phyloP scores from a whole-genome alignment of 192 early-diverging fungal genomes.

The Rhizoclosmatium sp. region DNA sequence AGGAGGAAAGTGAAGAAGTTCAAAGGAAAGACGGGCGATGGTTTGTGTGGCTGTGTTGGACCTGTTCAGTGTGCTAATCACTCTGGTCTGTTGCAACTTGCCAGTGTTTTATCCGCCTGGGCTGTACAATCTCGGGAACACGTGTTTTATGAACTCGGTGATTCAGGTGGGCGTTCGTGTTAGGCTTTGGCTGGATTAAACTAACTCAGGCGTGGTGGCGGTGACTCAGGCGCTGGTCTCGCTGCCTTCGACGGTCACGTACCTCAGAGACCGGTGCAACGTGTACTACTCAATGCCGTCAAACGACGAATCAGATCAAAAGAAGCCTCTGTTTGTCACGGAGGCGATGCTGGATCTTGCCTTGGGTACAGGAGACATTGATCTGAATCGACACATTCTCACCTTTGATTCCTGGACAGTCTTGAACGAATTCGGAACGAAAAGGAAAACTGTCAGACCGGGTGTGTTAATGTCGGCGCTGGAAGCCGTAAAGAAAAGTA shows the following conservation, averaged over 20 bases:
- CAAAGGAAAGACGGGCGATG: background rate
- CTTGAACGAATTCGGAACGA: conserved; percentile 32
- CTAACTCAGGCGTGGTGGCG: background rate
- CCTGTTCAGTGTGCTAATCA: background rate
- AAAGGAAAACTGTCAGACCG: conserved; percentile 35
- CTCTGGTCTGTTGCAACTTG: background rate
- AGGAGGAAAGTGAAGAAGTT: background rate
- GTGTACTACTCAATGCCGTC: conserved; percentile 24
- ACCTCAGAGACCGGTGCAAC: conserved; percentile 38
- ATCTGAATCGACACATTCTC: background rate
- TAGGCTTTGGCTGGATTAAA: conserved; percentile 10
- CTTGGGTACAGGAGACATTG: conserved; percentile 4
- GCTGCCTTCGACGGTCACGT: conserved; percentile 46
- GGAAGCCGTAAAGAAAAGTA: conserved; percentile 37
- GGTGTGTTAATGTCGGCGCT: conserved; percentile 42
- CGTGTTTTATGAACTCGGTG: conserved; percentile 88
- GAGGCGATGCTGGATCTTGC: conserved; percentile 38
- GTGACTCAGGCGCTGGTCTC: conserved; percentile 44
- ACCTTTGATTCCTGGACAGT: conserved; percentile 20
- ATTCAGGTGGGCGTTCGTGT: conserved; percentile 67
- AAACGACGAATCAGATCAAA: background rate
- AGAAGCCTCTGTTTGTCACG: conserved; percentile 33
- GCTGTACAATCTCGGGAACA: conserved; percentile 84
- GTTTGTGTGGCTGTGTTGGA: background rate
- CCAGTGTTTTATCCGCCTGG: conserved; percentile 63